A percentile compares a stretch with the other conserved stretches of the same genome.
phyloP scores from a whole-genome alignment of 1,284 basidiomycete species.

The Chondrostereum purpureum region DNA sequence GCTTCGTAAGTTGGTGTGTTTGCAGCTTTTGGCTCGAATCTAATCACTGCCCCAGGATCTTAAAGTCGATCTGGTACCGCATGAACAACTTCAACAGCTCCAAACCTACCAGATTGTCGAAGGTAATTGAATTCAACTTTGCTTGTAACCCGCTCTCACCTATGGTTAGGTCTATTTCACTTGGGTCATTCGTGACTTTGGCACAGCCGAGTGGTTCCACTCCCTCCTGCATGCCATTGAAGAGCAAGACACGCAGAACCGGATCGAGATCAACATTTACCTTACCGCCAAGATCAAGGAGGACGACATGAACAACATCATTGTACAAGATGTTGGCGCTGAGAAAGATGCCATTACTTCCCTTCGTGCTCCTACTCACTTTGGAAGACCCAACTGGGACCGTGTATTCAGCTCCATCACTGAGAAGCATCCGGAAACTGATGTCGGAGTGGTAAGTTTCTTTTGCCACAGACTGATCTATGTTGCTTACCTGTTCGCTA shows the following conservation, averaged over 20 bases:
- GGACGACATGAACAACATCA: conserved; percentile 86
- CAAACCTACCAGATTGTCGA: conserved; percentile 71
- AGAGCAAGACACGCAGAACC: conserved; percentile 76
- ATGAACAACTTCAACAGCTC: conserved; percentile 76
- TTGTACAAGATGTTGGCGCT: conserved; percentile 83
- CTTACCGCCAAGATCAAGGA: conserved; percentile 84
- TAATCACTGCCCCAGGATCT: conserved; percentile 41
- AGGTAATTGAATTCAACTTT: conserved; percentile 27
- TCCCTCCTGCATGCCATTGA: conserved; percentile 88
- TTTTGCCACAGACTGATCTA: not conserved
- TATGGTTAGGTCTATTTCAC: conserved; percentile 65
- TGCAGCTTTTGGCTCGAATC: conserved; percentile 9
- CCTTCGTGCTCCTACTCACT: conserved; percentile 86
- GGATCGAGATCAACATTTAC: conserved; percentile 89
- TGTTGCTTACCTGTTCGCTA: conserved; percentile 18
- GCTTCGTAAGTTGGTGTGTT: conserved; percentile 56
- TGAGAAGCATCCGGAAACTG: conserved; percentile 77
- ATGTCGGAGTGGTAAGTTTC: conserved; percentile 71
- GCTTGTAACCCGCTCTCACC: not conserved
- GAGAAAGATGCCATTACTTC: conserved; percentile 84
- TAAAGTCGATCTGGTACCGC: conserved; percentile 93
- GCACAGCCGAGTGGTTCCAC: conserved; percentile 87
- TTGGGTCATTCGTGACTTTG: conserved; percentile 87
- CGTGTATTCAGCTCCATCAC: conserved; percentile 69
- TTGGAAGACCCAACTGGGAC: conserved; percentile 91